Base-by-base conservation (phyloP, 805 yeast genomes). In the Nakazawaea populi region DNA sequence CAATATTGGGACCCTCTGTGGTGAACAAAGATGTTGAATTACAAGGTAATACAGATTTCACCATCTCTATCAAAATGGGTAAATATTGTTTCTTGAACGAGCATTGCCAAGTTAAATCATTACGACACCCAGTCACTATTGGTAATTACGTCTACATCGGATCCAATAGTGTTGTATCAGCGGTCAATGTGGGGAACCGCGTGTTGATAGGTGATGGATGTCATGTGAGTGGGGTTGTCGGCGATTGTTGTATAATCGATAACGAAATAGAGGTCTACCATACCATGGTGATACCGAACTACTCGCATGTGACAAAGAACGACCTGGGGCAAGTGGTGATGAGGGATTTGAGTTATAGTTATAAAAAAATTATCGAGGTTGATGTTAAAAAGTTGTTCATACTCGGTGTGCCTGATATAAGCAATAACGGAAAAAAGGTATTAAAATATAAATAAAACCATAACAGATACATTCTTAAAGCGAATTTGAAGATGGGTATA, bases 241-340 rank as follows among this genome's bases (percentile, higher is more conserved):
- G 77, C 57, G 87, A 80, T 47, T 77, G 83, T 57, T 77, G 81
- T 50, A 54, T 76, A 3, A 66, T 81, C 4, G 69, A 71, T 27
- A 64, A 68, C 46, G 71, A 71, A 11, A 68, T 76, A 0, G 53
- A 56, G 2, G 55, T 81, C 2, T 80, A 82, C 0, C 64, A 69
- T 2, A 67, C 66, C 12, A 61, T 62, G 52, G 71, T 74, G 28
- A 67, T 80, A n/a, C 82, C 85, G 3, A 80, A 84, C 0, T 80
- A 72, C 54, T 70, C 78, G 37, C 63, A 69, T 31, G 83, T 79
- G 14, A 51, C 29, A 40, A 24, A 24, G 29, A 47, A 29, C 8
- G 37, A 40, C n/a, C 35, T 44, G 44, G 12, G 47, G 31, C 6
- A 14, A 18, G 11, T 45, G 29, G 47, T 59, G 48, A 54, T 46